These are phyloP conservation scores for Blastomyces gilchristii DNA, from an alignment of 2,329 filamentous ascomycete genomes.

Conservation along the genomic window DNA sequence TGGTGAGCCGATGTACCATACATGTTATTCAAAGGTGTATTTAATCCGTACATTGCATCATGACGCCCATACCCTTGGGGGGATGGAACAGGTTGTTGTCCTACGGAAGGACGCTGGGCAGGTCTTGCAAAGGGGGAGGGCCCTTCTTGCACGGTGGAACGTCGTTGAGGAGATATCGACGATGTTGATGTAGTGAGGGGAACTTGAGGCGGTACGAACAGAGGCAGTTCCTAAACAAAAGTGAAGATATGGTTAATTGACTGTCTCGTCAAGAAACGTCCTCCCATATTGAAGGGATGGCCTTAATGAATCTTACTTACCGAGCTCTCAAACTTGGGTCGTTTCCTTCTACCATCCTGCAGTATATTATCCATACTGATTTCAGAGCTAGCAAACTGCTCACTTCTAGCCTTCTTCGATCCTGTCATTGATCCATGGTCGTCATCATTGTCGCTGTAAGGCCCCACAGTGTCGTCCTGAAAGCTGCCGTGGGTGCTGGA, in stretches of 20 bases:
- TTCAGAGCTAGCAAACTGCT: slow-evolving; percentile 85
- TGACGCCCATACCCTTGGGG: slow-evolving; percentile 63
- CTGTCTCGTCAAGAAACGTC: neutral
- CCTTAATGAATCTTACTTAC: slow-evolving; percentile 62
- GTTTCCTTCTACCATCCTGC: slow-evolving; percentile 88
- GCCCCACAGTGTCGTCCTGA: slow-evolving; percentile 61
- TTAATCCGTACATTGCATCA: slow-evolving; percentile 31
- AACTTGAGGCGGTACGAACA: slow-evolving; percentile 91
- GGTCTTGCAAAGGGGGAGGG: slow-evolving; percentile 64
- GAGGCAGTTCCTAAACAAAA: slow-evolving; percentile 66
- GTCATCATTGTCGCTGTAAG: slow-evolving; percentile 80
- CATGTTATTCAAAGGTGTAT: slow-evolving; percentile 30
- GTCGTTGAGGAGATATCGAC: slow-evolving; percentile 86
- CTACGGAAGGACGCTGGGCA: slow-evolving; percentile 69
- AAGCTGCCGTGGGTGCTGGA: slow-evolving; percentile 49
- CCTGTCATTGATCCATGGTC: slow-evolving; percentile 61
- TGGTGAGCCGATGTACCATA: slow-evolving; percentile 56
- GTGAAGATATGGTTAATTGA: slow-evolving; percentile 11
- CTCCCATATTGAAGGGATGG: neutral
- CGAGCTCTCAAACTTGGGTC: slow-evolving; percentile 91
- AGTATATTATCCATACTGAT: slow-evolving; percentile 98
- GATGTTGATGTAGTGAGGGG: slow-evolving; percentile 91
- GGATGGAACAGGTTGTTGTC: slow-evolving; percentile 67
- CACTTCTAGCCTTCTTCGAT: slow-evolving; percentile 64
- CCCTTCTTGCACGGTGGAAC: slow-evolving; percentile 61